Percentiles rank a stretch among this genome's conserved stretches.
Evolutionary conservation across 208 protist genomes (phyloP).

Genomic region (Vickermania spadyakhi): DNA sequence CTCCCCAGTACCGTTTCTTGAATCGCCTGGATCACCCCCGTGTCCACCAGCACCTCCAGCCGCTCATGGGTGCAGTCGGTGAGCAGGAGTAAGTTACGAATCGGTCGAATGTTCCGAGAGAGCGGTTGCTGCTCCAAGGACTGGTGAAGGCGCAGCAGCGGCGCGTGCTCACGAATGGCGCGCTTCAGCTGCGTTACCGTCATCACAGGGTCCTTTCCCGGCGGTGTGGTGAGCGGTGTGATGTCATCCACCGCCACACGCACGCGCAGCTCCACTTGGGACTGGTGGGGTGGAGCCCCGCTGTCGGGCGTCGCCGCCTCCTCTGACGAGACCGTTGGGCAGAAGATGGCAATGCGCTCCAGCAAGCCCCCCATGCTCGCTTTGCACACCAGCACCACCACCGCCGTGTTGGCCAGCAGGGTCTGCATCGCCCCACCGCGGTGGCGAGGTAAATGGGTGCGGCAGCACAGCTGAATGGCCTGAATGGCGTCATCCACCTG

Average conservation of each 20-base stretch:
- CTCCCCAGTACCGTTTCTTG: conserved; percentile 45
- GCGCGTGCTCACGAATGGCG: conserved; percentile 56
- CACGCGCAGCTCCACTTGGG: conserved; percentile 46
- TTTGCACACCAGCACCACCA: conserved; percentile 62
- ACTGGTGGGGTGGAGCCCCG: conserved; percentile 4
- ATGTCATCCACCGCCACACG: conserved; percentile 77
- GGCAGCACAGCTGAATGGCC: conserved; percentile 26
- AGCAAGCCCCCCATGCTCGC: conserved; percentile 61
- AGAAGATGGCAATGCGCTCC: conserved; percentile 77
- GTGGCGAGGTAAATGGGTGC: not conserved
- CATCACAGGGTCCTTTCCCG: conserved; percentile 46
- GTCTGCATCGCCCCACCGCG: conserved; percentile 38
- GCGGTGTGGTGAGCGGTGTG: conserved; percentile 29
- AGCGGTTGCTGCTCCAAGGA: not conserved
- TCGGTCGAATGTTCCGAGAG: conserved; percentile 5
- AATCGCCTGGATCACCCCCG: conserved; percentile 57
- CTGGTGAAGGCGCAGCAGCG: conserved; percentile 37
- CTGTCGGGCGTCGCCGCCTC: not conserved
- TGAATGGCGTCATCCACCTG: conserved; percentile 27
- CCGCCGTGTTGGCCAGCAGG: conserved; percentile 50
- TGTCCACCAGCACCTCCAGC: conserved; percentile 67
- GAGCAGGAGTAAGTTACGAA: conserved; percentile 78
- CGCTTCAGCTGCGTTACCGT: conserved; percentile 74
- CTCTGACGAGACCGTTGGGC: conserved; percentile 17
- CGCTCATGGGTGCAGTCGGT: conserved; percentile 55